Base-by-base conservation (phyloP, 345 rosid genomes). In the Gossypium ekmanianum region DNA sequence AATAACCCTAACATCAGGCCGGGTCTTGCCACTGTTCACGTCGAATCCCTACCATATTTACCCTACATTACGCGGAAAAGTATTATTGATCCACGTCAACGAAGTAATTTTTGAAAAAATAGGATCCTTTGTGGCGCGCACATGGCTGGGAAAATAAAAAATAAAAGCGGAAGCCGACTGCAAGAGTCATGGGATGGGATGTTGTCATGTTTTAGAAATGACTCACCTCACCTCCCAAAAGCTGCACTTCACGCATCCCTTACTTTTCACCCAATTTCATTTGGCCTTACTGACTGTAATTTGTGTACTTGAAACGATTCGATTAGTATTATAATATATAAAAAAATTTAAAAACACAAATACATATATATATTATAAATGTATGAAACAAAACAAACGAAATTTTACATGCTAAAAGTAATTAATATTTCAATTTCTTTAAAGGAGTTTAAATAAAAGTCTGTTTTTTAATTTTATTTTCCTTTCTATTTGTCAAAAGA, bases 231-330 rank as follows among this genome's bases (percentile, higher is more conserved):
- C 41, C 41, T 6, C 41, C n/a, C 0, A 11, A 64, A 10, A 71
- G 51, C 20, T 52, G 54, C 11, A 11, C 24, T 24, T 54, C 61
- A 74, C 69, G 44, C 63, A 2, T 43, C 52, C 54, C 22, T 61
- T 54, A 34, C 66, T 54, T 56, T 56, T 41, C 64, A 71, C 74
- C 64, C 52, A 71, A 51, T n/a, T 52, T 52, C 52, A 48, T 48
- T 48, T 48, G 17, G 16, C 52, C 12, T 34, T 4, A 12, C 52
- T 48, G 52, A 10, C 52, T 48, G 52, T 48, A 48, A 14, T 48
- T 48, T 17, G 52, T 48, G 52, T 12, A 10, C 13, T 48, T 12
- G 52, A 48, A 34, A 48, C 3, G 17, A 48, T 48, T 48, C 52
- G 17, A 48, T 3, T 48, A 3, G 4, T 48, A 48, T 10, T 48